Evolutionary conservation across 2,329 filamentous ascomycete species (phyloP), one percentile per base, ranked within the genome.

Genomic region (Lecanicillium sp.): DNA sequence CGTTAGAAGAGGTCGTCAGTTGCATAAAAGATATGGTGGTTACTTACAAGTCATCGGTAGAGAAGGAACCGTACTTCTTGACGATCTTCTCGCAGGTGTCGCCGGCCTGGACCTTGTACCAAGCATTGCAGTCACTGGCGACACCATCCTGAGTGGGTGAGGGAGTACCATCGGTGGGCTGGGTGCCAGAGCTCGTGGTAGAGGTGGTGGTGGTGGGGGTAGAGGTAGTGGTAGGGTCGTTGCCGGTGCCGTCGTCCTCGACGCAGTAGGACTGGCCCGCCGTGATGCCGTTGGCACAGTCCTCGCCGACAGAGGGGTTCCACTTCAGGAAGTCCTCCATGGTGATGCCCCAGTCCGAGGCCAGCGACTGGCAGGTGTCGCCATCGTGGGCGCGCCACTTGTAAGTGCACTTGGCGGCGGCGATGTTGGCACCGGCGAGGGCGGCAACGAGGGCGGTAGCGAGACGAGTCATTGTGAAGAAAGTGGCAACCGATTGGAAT

Each of bases 341-440:
- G 6, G 48, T 48, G 24, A 59, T 14, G 11, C 54, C 58, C 59
- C 59, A 61, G 52, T 42, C 49, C 15, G 44, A 40, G 21, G 52
- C 49, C 40, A 63, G 55, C 40, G 53, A 54, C n/a, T 51, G 49
- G 47, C 60, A 63, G 17, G 60, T 61, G 50, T 58, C 60, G 15
- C 58, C 58, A 6, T 19, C 30, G 15, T 36, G 20, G n/a, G 49
- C 49, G 36, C 32, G 30, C 49, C 49, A 51, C 26, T 27, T 42
- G 43, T 32, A 51, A 26, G 38, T 38, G 49, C 49, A 51, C 17
- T 33, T 44, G 37, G 49, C 49, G 10, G 43, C 36, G 26, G 44
- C 49, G 24, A 44, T 11, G 38, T 26, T 45, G 30, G 43, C 49
- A 15, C 37, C 43, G n/a, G 37, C 43, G 21, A 51, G 49, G 39